Evolutionary conservation across 805 yeast genomes (phyloP), one percentile per base, ranked within the genome.

Genomic region (Lachancea meyersii): DNA sequence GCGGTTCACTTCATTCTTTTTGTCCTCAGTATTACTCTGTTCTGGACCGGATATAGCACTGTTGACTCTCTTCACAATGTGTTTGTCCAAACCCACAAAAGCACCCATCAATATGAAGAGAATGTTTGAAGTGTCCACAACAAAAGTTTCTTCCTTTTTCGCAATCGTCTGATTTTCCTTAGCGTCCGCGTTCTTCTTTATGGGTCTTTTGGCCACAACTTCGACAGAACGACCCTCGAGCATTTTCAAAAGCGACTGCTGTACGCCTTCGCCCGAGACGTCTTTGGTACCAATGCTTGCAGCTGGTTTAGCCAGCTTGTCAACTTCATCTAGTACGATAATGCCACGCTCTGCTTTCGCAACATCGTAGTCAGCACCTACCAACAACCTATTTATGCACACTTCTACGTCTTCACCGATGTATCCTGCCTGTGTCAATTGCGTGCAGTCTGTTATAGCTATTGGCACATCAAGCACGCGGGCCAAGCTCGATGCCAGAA

Each of bases 241-340:
- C 35, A 77, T 63, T 50, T 78, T 78, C 48, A 77, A 52, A 11
- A 77, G 54, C 0, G 81, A 75, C 50, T 77, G 82, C 49, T 77
- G 83, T 14, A 78, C 82, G 38, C 83, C 82, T 57, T 78, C 82
- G 6, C 83, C 83, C 1, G 80, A 67, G 2, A 77, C 78, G 55
- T 77, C 83, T 47, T 75, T 73, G 0, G 76, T 68, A 3, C 77
- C 79, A 26, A 66, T 65, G 27, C 64, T 58, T 10, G 68, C 66
- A 1, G 71, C 58, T 1, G 76, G 74, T 48, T 73, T 75, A 0
- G 82, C 72, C 9, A 79, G 53, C 47, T 77, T 78, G 49, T 78
- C 82, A 17, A 77, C 63, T 51, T 79, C 83, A 55, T 79, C 82
- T 3, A 79, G 54, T 3, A 79, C 82, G 38, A 79, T 68, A 22